Base-by-base conservation (phyloP, 1,284 basidiomycete genomes). In the Rhodotorula sp. region DNA sequence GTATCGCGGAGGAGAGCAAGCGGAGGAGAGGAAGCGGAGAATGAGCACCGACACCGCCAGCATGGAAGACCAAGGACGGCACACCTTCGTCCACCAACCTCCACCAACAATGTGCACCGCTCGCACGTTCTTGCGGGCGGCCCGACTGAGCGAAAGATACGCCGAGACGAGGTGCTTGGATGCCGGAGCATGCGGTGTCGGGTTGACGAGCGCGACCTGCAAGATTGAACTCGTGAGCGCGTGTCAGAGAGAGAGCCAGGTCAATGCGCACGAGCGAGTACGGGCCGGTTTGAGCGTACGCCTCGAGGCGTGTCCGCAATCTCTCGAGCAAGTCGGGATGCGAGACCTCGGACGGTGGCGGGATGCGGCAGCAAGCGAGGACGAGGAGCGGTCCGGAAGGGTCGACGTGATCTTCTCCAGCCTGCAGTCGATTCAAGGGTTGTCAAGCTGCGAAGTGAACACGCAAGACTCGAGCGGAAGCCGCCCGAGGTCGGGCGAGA, bases 121-220 rank as follows among this genome's bases (percentile, higher is more conserved):
- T 16, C 45, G 27, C 2, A 76, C 59, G 48, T 73, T 72, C 60
- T 76, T 76, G 27, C 70, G 66, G 1, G 61, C 46, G 7, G 8
- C 25, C 1, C 64, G 54, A 0, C 66, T 49, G 2, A 74, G 57
- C 2, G 54, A 19, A 19, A 72, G 64, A 25, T 72, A 74, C 0
- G 68, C 9, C 1, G 70, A 61, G 3, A 70, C 65, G 23, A 76
- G 60, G 3, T 67, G 50, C 1, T 61, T 42, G 4, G 64, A 61
- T 1, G 70, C 25, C 7, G 75, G 73, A 2, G 68, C 54, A 23
- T 69, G 19, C 0, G 68, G 70, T 5, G 69, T 67, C 0, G 75
- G 73, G 16, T 72, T 64, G 41, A 65, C 57, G 42, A 74, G 57
- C 4, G 72, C 52, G 25, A 76, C 59, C 74, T 76, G 68, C 16